Conservation (phyloP, 2,329 filamentous ascomycete genomes). For the Pyrenophora seminiperda region DNA sequence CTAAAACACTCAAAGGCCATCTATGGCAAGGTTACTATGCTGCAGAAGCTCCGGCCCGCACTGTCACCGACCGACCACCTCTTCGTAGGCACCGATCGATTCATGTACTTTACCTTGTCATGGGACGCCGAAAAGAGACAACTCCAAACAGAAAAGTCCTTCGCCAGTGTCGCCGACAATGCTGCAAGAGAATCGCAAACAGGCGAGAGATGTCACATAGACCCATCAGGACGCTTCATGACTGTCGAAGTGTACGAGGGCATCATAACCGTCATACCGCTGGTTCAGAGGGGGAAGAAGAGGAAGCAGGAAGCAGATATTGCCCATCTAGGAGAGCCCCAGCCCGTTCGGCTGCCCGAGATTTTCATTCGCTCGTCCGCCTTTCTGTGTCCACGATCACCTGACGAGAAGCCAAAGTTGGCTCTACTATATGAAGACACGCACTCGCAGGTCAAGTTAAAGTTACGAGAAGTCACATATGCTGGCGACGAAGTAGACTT, state of each 20-base stretch:
- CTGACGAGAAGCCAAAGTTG: slow-evolving; percentile 61
- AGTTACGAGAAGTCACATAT: slow-evolving; percentile 61
- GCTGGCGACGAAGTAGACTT: slow-evolving; percentile 59
- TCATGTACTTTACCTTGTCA: slow-evolving; percentile 85
- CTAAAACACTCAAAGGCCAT: slow-evolving; percentile 73
- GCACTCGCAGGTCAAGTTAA: slow-evolving; percentile 59
- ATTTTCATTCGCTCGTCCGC: slow-evolving; percentile 69
- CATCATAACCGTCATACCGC: slow-evolving; percentile 67
- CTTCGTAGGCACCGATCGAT: slow-evolving; percentile 88
- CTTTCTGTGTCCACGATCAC: slow-evolving; percentile 63
- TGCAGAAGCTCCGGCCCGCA: slow-evolving; percentile 77
- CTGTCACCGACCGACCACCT: slow-evolving; percentile 79
- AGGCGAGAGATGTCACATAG: slow-evolving; percentile 80
- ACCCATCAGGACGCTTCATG: slow-evolving; percentile 74
- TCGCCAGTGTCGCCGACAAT: slow-evolving; percentile 65
- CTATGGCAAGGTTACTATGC: slow-evolving; percentile 85
- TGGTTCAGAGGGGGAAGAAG: slow-evolving; percentile 61
- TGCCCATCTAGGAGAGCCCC: slow-evolving; percentile 65
- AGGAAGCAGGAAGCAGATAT: slow-evolving; percentile 55
- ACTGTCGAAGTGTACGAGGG: slow-evolving; percentile 72
- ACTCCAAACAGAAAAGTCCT: slow-evolving; percentile 62
- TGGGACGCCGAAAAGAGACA: slow-evolving; percentile 70
- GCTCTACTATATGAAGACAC: slow-evolving; percentile 70
- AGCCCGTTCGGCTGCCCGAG: slow-evolving; percentile 67
- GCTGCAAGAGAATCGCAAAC: slow-evolving; percentile 76